Percentiles rank a stretch among this genome's conserved stretches.
These are phyloP conservation scores for Malus orientalis DNA, from an alignment of 306 rosid genomes.

Conservation along the genomic window DNA sequence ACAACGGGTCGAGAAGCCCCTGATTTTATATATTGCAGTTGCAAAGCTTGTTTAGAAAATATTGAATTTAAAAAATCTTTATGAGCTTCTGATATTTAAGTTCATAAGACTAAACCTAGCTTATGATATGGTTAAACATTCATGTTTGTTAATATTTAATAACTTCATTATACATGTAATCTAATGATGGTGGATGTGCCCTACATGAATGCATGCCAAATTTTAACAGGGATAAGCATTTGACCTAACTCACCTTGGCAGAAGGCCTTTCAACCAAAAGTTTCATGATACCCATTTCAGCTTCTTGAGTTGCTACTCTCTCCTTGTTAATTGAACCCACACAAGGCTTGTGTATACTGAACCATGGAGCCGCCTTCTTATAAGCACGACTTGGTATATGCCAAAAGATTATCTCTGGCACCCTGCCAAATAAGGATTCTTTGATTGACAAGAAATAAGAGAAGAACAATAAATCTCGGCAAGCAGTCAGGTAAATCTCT, in stretches of 20 bases:
- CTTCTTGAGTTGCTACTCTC: conserved; percentile 65
- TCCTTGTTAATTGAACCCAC: conserved; percentile 78
- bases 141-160: background rate
- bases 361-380: conserved; percentile 50
- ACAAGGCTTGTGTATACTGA: conserved; percentile 51
- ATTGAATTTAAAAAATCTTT: too few relatives aligned
- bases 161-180: background rate
- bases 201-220: background rate
- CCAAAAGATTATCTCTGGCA: conserved; percentile 40
- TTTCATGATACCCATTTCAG: conserved; percentile 64
- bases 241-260: conserved; percentile 65
- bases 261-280: conserved; percentile 54
- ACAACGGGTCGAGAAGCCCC: too few relatives aligned
- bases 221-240: background rate
- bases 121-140: background rate
- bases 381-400: conserved; percentile 79
- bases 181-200: background rate
- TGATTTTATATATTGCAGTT: too few relatives aligned
- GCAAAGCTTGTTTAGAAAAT: too few relatives aligned
- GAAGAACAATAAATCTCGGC: background rate
- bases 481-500: background rate
- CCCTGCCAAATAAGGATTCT: conserved; percentile 33
- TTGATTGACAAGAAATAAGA: conserved; percentile 7
- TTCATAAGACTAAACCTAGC: background rate
- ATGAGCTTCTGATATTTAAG: too few relatives aligned